Conservation (phyloP, 805 yeast species). For the Suhomyces xylopsoci region DNA sequence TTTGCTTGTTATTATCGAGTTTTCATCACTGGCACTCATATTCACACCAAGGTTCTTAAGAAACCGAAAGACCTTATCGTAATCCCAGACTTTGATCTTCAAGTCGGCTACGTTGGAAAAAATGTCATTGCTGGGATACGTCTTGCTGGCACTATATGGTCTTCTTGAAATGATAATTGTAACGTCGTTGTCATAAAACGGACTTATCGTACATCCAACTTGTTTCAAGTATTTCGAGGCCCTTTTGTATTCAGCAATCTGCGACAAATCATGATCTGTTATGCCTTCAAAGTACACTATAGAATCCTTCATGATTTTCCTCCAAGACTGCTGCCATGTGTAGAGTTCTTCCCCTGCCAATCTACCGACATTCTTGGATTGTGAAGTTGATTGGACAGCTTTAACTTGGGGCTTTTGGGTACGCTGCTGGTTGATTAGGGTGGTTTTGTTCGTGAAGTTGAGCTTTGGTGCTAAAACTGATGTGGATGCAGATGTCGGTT, state of each 20-base stretch:
- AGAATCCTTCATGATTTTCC: constrained; percentile 54
- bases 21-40: constrained; percentile 2
- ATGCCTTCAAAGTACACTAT: constrained; percentile 60
- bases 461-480: constrained; percentile 1
- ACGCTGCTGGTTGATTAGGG: background rate
- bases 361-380: constrained; percentile 17
- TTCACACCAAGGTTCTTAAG: constrained; percentile 55
- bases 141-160: constrained; percentile 36
- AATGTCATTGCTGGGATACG: constrained; percentile 56
- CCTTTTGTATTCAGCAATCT: constrained; percentile 37
- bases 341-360: constrained; percentile 46
- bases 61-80: constrained; percentile 80
- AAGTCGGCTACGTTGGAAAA: constrained; percentile 58
- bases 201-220: constrained; percentile 47
- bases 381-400: constrained; percentile 2
- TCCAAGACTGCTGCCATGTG: constrained; percentile 68
- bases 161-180: constrained; percentile 80
- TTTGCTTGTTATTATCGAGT: constrained; percentile 1
- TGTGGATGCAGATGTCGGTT: background rate
- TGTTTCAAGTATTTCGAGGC: constrained; percentile 44
- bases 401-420: background rate
- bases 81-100: constrained; percentile 81
- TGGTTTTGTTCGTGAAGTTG: background rate
- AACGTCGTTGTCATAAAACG: constrained; percentile 50
- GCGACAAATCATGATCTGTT: constrained; percentile 34